Evolutionary conservation across 352 stramenopile species (phyloP).

Genomic region (Phytophthora cactorum): DNA sequence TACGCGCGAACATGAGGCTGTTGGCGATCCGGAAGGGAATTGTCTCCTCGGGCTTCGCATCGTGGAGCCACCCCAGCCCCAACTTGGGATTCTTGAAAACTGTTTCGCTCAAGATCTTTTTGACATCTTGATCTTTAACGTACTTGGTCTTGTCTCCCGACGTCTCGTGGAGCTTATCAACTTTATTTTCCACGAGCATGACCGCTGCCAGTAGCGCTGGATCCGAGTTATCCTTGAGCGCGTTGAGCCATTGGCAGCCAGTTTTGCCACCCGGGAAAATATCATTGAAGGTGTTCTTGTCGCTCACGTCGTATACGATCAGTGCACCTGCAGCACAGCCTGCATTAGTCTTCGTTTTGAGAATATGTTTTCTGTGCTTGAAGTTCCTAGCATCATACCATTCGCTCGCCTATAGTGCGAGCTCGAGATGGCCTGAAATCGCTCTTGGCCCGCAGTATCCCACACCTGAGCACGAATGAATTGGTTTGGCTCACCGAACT

Average conservation of each 20-base stretch:
- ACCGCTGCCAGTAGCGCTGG: neutral
- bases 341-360: neutral
- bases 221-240: conserved; percentile 2
- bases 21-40: conserved; percentile 2
- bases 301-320: conserved; percentile 3
- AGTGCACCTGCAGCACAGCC: neutral
- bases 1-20: conserved; percentile 28
- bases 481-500: conserved; percentile 67
- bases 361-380: neutral
- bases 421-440: conserved; percentile 52
- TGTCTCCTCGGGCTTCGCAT: neutral
- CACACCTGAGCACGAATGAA: conserved; percentile 66
- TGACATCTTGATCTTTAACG: conserved; percentile 3
- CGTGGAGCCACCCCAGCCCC: conserved; percentile 3
- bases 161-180: conserved; percentile 2
- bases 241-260: neutral
- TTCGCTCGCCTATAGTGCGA: conserved; percentile 3
- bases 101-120: neutral
- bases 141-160: conserved; percentile 2
- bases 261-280: neutral
- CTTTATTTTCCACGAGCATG: conserved; percentile 7
- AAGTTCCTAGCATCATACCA: neutral
- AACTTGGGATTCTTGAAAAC: neutral
- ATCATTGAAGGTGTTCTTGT: conserved; percentile 4
- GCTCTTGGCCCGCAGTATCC: conserved; percentile 74